phyloP scores from a whole-genome alignment of 225 moss, liverwort and hornwort species.

The Neckera pumila region DNA sequence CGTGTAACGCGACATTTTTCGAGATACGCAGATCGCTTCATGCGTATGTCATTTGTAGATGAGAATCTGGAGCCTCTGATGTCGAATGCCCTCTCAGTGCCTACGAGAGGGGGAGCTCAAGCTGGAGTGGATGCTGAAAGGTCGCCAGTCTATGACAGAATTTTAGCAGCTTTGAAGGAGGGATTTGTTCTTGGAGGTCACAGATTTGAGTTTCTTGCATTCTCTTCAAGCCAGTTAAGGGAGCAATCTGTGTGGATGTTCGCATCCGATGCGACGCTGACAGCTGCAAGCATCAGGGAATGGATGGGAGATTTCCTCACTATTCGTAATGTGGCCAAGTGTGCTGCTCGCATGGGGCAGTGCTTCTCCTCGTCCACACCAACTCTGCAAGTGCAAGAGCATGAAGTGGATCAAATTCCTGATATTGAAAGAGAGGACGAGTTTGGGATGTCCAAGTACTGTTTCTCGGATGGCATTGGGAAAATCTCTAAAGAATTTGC shows the following conservation, averaged over 20 bases:
- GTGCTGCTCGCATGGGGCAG: slow-evolving; percentile 97
- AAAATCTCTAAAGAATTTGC: slow-evolving; percentile 78
- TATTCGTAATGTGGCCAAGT: slow-evolving; percentile 89
- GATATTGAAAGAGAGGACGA: slow-evolving; percentile 49
- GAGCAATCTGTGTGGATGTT: slow-evolving; percentile 95
- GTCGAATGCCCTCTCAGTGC: slow-evolving; percentile 37
- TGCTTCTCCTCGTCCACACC: slow-evolving; percentile 81
- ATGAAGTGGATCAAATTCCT: slow-evolving; percentile 57
- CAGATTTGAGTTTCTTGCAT: slow-evolving; percentile 77
- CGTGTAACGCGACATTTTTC: slow-evolving; percentile 55
- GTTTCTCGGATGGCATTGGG: slow-evolving; percentile 95
- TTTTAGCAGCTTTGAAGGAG: slow-evolving; percentile 43
- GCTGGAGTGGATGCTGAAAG: slow-evolving; percentile 12
- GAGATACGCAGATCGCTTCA: slow-evolving; percentile 36
- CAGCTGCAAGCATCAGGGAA: slow-evolving; percentile 45
- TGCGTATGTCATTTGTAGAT: slow-evolving; percentile 81
- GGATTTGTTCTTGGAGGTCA: slow-evolving; percentile 49
- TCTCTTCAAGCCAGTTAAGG: slow-evolving; percentile 80
- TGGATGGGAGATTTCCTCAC: slow-evolving; percentile 83
- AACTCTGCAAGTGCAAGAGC: slow-evolving; percentile 52
- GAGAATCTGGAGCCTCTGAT: slow-evolving; percentile 51
- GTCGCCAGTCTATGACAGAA: slow-evolving; percentile 49
- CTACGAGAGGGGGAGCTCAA: slow-evolving; percentile 32
- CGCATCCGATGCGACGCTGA: slow-evolving; percentile 15
- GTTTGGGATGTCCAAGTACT: slow-evolving; percentile 41